phyloP scores from a whole-genome alignment of 2,329 filamentous ascomycete genomes.

The Lachnellula willkommii region DNA sequence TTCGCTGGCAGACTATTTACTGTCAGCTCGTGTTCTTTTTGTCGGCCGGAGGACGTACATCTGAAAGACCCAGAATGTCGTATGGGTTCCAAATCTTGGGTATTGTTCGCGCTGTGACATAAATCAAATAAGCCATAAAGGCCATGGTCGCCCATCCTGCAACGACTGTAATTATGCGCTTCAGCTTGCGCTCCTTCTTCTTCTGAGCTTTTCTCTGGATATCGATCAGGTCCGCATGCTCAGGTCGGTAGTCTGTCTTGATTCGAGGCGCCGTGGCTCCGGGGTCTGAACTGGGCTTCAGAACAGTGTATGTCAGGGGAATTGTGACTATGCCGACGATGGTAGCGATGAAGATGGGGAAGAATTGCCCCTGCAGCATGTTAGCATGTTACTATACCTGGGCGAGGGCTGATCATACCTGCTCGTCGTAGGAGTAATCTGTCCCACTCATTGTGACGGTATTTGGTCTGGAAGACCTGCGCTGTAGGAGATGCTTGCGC shows the following conservation, averaged over 20 bases:
- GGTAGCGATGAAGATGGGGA: conserved; percentile 97
- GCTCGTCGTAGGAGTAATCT: conserved; percentile 97
- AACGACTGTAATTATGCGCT: conserved; percentile 71
- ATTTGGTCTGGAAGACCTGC: conserved; percentile 22
- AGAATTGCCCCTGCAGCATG: conserved; percentile 74
- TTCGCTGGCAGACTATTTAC: conserved; percentile 66
- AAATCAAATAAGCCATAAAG: conserved; percentile 88
- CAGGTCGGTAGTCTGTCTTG: conserved; percentile 71
- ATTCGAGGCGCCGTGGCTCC: conserved; percentile 79
- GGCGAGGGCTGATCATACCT: conserved; percentile 45
- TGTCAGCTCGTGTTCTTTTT: conserved; percentile 18
- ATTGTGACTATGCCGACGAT: conserved; percentile 81
- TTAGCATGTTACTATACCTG: conserved; percentile 10
- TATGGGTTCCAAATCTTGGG: conserved; percentile 95
- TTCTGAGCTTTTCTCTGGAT: conserved; percentile 79
- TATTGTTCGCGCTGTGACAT: conserved; percentile 64
- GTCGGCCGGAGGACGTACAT: conserved; percentile 46
- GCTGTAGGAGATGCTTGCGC: conserved; percentile 16
- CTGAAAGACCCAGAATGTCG: conserved; percentile 81
- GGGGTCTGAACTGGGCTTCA: conserved; percentile 70
- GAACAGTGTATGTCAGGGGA: conserved; percentile 81
- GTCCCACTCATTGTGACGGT: conserved; percentile 37
- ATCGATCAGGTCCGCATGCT: conserved; percentile 79
- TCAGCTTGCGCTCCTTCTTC: conserved; percentile 82
- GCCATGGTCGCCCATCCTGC: conserved; percentile 78